Evolutionary conservation across 176 grass and related monocot genomes (phyloP).

Genomic region (Metroxylon sagu): DNA sequence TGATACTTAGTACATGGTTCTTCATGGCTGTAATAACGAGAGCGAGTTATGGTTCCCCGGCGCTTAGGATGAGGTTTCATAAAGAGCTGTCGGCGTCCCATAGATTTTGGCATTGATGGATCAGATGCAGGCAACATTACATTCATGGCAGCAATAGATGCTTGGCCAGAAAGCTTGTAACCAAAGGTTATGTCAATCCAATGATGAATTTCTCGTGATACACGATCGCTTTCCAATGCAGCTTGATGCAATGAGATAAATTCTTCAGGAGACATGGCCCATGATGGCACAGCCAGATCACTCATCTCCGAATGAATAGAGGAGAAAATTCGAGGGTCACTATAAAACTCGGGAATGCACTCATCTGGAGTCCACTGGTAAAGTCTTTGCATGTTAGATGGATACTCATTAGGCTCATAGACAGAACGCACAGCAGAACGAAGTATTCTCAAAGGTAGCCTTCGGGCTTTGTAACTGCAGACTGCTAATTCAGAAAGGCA

Average conservation of each 20-base stretch:
- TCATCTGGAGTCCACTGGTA: slow-evolving; percentile 98
- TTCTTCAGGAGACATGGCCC: slow-evolving; percentile 62
- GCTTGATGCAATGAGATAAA: slow-evolving; percentile 83
- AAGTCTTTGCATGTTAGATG: slow-evolving; percentile 85
- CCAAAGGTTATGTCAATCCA: slow-evolving; percentile 99
- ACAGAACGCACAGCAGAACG: slow-evolving; percentile 72
- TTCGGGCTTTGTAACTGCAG: slow-evolving; percentile 99
- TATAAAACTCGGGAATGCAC: slow-evolving; percentile 95
- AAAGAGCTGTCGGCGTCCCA: slow-evolving; percentile 76
- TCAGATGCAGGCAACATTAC: slow-evolving; percentile 82
- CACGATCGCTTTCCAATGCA: slow-evolving; percentile 75
- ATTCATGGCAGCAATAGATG: slow-evolving; percentile 87
- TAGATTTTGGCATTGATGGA: slow-evolving; percentile 65
- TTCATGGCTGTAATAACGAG: slow-evolving; percentile 35
- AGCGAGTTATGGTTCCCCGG: slow-evolving; percentile 32
- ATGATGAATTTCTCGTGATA: slow-evolving; percentile 80
- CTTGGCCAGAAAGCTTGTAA: slow-evolving; percentile 77
- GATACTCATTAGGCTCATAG: slow-evolving; percentile 96
- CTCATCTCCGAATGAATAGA: slow-evolving; percentile 94
- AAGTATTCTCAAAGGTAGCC: slow-evolving; percentile 70
- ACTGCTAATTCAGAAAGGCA: slow-evolving; percentile 95
- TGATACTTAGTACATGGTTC: slow-evolving; percentile 51
- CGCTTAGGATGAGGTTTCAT: slow-evolving; percentile 71
- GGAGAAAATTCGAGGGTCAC: slow-evolving; percentile 63
- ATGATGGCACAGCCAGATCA: slow-evolving; percentile 76